Percentiles rank a stretch among this genome's conserved stretches.
Evolutionary conservation across 2,329 filamentous ascomycete species (phyloP).

Genomic region (Byssochlamys sp.): DNA sequence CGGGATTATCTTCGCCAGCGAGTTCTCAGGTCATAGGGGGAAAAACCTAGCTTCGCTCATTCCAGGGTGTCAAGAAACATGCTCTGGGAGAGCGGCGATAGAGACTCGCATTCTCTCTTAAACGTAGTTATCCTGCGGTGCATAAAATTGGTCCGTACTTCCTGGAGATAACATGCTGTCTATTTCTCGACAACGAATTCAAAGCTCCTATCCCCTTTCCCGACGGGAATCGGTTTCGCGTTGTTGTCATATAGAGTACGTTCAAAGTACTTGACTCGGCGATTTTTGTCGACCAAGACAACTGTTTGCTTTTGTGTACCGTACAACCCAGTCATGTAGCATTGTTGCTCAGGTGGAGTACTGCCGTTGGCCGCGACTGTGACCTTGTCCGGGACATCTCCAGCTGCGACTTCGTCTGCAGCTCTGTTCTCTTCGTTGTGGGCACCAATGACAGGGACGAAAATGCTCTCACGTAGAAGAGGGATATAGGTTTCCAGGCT

Average conservation of each 20-base stretch:
- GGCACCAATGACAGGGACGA: conserved; percentile 48
- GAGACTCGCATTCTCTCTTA: too few species aligned
- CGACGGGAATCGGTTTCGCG: conserved; percentile 37
- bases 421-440: conserved; percentile 30
- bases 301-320: conserved; percentile 58
- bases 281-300: conserved; percentile 47
- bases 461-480: conserved; percentile 51
- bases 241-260: conserved; percentile 50
- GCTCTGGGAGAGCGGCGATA: too few species aligned
- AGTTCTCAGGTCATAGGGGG: too few species aligned
- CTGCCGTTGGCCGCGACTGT: conserved; percentile 13
- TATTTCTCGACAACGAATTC: conserved; percentile 22
- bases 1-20: too few species aligned
- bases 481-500: conserved; percentile 47
- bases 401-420: conserved; percentile 28
- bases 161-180: not conserved
- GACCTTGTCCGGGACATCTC: conserved; percentile 9
- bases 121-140: too few species aligned
- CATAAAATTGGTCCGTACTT: not conserved
- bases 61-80: too few species aligned
- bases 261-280: conserved; percentile 53
- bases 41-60: too few species aligned
- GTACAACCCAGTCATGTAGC: conserved; percentile 44
- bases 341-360: conserved; percentile 10
- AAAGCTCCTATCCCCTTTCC: conserved; percentile 38